A percentile compares a stretch with the other conserved stretches of the same genome.
Evolutionary conservation across 169 alveolate species (phyloP).

Genomic region (Cryptosporidium tyzzeri): DNA sequence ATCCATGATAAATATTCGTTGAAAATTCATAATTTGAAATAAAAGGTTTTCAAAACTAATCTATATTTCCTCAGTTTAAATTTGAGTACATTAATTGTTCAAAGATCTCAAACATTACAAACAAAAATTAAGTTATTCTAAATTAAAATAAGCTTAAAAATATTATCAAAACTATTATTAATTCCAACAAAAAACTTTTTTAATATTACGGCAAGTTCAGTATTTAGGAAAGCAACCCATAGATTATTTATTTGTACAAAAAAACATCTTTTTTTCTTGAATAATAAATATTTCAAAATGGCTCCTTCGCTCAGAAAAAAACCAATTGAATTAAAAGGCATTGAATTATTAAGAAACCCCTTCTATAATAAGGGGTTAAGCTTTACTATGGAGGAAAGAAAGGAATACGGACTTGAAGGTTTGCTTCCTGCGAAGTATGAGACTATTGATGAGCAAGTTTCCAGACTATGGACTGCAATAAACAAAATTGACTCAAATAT

Average conservation of each 20-base stretch:
- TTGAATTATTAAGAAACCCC: conserved; percentile 78
- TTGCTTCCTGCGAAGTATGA: conserved; percentile 68
- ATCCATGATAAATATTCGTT: not conserved
- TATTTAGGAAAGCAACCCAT: not conserved
- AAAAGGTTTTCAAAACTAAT: not conserved
- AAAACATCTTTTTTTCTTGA: not conserved
- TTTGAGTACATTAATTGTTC: no score
- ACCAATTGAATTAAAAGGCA: conserved; percentile 57
- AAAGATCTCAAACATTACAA: not conserved
- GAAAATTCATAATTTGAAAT: not conserved
- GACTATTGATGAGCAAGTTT: conserved; percentile 76
- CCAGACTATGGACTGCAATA: conserved; percentile 15
- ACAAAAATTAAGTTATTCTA: not conserved
- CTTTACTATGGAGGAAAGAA: conserved; percentile 77
- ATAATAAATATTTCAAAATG: conserved; percentile 9
- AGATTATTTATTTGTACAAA: not conserved
- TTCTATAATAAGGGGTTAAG: conserved; percentile 75
- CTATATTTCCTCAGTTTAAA: not conserved
- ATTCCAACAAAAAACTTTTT: conserved; percentile 15
- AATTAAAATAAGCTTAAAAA: not conserved
- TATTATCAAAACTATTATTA: conserved; percentile 16
- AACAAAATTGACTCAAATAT: conserved; percentile 23
- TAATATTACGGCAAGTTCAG: not conserved
- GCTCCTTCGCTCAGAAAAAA: conserved; percentile 2
- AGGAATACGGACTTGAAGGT: conserved; percentile 71